Percentiles rank a stretch among this genome's conserved stretches.
Evolutionary conservation across 768 basidiomycete genomes (phyloP).

Genomic region (Tubosaeta brunneosetosa): DNA sequence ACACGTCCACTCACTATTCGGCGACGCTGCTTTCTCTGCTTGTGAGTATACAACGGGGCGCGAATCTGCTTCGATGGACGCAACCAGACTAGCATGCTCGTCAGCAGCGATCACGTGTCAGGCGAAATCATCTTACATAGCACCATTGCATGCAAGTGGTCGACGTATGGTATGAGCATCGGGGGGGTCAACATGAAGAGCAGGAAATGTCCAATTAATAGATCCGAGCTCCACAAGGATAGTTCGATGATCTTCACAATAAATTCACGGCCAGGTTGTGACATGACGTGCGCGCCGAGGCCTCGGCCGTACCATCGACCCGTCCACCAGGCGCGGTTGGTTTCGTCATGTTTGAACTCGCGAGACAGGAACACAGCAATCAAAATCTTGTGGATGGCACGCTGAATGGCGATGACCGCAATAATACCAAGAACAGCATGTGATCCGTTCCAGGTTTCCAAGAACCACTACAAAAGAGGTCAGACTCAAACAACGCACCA

Average conservation of each 20-base stretch:
- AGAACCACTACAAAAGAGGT: constrained; percentile 69
- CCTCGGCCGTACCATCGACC: constrained; percentile 96
- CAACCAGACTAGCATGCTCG: constrained; percentile 70
- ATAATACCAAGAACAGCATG: constrained; percentile 94
- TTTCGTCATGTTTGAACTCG: constrained; percentile 99
- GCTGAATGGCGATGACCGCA: constrained; percentile 85
- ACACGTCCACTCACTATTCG: constrained; percentile 63
- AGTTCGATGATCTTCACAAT: constrained; percentile 97
- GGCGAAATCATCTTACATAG: constrained; percentile 55
- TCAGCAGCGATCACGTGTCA: constrained; percentile 13
- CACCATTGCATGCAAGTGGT: constrained; percentile 85
- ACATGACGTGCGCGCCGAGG: constrained; percentile 85
- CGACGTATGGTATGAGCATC: constrained; percentile 85
- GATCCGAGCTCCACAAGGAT: constrained; percentile 92
- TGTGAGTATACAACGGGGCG: constrained; percentile 84
- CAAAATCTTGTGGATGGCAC: constrained; percentile 88
- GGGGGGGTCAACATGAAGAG: constrained; percentile 90
- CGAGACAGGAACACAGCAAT: constrained; percentile 93
- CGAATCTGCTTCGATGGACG: constrained; percentile 92
- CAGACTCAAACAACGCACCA: constrained; percentile 5
- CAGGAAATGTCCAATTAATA: constrained; percentile 81
- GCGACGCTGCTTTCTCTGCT: constrained; percentile 84
- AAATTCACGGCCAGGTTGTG: constrained; percentile 97
- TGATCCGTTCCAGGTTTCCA: constrained; percentile 86
- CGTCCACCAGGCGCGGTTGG: constrained; percentile 99